Conservation (phyloP, 352 stramenopile genomes). For the Globisporangium canariense region DNA sequence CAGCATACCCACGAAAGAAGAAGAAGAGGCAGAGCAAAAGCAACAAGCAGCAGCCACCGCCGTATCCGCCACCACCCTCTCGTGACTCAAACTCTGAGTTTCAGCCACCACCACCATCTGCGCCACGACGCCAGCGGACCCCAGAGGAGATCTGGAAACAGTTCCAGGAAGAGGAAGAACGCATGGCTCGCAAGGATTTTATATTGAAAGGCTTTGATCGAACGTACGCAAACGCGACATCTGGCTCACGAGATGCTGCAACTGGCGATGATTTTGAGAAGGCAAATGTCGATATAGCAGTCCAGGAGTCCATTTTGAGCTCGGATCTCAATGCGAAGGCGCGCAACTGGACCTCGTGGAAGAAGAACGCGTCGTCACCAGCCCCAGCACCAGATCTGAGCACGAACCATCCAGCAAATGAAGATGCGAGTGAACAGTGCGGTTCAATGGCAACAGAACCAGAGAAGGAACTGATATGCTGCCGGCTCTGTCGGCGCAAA, state of each 20-base stretch:
- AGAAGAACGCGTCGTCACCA: constrained; percentile 12
- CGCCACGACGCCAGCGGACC: constrained; percentile 32
- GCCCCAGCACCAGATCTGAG: background rate
- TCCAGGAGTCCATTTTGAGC: constrained; percentile 33
- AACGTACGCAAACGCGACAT: constrained; percentile 34
- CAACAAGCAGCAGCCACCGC: background rate
- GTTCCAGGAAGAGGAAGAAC: constrained; percentile 75
- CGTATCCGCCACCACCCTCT: background rate
- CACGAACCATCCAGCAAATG: background rate
- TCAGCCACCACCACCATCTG: background rate
- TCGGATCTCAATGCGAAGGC: constrained; percentile 39
- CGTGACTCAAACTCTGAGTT: background rate
- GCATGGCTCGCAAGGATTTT: constrained; percentile 55
- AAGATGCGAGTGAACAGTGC: background rate
- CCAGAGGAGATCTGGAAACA: constrained; percentile 64
- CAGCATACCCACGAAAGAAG: constrained; percentile 23
- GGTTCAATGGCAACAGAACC: background rate
- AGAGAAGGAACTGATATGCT: constrained; percentile 29
- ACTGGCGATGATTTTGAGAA: background rate
- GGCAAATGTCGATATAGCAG: background rate
- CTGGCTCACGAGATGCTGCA: background rate
- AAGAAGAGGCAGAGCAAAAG: constrained; percentile 18
- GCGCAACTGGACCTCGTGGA: constrained; percentile 37
- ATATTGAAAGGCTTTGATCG: constrained; percentile 59
- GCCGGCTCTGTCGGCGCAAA: constrained; percentile 66